Evolutionary conservation across 768 basidiomycete genomes (phyloP), one percentile per base, ranked within the genome.

Genomic region (Lactifluus echinatus): DNA sequence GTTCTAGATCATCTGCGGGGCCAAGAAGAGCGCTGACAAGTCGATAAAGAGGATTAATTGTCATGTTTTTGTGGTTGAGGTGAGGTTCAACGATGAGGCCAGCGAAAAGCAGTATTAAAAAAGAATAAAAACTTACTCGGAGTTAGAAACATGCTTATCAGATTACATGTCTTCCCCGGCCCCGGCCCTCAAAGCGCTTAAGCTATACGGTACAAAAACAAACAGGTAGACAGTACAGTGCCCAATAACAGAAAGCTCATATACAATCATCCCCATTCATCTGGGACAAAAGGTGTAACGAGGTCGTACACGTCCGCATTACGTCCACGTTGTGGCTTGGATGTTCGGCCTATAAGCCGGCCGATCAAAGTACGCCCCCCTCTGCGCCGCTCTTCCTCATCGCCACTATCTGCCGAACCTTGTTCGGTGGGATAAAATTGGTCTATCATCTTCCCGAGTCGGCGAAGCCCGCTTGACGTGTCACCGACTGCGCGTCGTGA

Each of bases 231-330:
- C 31, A 31, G 31, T 7, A 31, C 31, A 23, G 8, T 44, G 29
- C 26, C 19, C 10, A 23, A 49, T 15, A 3, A 19, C 5, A 34
- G 2, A 24, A n/a, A n/a, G n/a, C n/a, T n/a, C n/a, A n/a, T n/a
- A n/a, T n/a, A n/a, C n/a, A n/a, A 62, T 70, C 66, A 84, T 55
- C 85, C 84, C 80, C 80, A 87, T 62, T 88, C 85, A 56, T 88
- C 84, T 17, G 84, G 71, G 17, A 88, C 79, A 69, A 91, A 91
- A 1, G 89, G 89, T 15, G 89, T 91, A 54, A 91, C 87, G 11
- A 89, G 76, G 40, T 89, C 85, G 60, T 85, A 91, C 8, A 83
- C 85, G 57, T 90, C 87, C 63, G 87, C 86, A 65, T 91, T 91
- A 43, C 78, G 76, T 47, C 79, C 75, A 4, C 79, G 73, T 31